Evolutionary conservation across 257 asterid species (phyloP).

Genomic region (Ilex aquifolium): DNA sequence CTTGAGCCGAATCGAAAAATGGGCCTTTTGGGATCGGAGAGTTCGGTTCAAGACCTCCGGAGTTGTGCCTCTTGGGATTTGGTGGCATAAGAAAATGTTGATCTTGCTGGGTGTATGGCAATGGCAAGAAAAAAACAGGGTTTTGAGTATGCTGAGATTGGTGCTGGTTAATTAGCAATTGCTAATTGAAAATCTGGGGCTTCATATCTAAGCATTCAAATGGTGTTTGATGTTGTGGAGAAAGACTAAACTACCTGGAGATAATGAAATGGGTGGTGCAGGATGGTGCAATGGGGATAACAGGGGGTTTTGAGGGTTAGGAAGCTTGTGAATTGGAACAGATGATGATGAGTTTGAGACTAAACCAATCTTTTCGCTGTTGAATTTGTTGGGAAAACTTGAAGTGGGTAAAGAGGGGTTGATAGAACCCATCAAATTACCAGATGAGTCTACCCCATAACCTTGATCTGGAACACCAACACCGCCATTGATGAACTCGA

Average conservation of each 20-base stretch:
- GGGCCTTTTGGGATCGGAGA: slow-evolving; percentile 38
- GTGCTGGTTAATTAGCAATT: slow-evolving; percentile 54
- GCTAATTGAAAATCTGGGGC: slow-evolving; percentile 52
- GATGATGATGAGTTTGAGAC: slow-evolving; percentile 26
- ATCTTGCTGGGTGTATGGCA: slow-evolving; percentile 46
- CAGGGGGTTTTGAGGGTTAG: slow-evolving; percentile 22
- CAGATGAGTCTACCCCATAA: slow-evolving; percentile 26
- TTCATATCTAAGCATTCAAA: slow-evolving; percentile 51
- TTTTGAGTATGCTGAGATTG: slow-evolving; percentile 52
- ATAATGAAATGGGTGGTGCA: slow-evolving; percentile 26
- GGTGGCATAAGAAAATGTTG: slow-evolving; percentile 49
- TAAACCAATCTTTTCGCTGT: slow-evolving; percentile 35
- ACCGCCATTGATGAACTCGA: no score
- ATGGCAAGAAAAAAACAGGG: slow-evolving; percentile 55
- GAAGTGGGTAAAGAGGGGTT: slow-evolving; percentile 16
- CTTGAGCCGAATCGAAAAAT: slow-evolving; percentile 48
- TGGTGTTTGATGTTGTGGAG: slow-evolving; percentile 14
- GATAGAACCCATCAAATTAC: slow-evolving; percentile 29
- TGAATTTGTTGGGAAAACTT: slow-evolving; percentile 27
- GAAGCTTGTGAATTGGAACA: slow-evolving; percentile 27
- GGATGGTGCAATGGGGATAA: slow-evolving; percentile 32
- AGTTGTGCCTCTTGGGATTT: slow-evolving; percentile 57
- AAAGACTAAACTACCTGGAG: slow-evolving; percentile 14
- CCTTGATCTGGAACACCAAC: no score
- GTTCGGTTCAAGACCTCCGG: slow-evolving; percentile 37